Base-by-base conservation (phyloP, 1,284 basidiomycete species). In the Leccinum pallidistipes region DNA sequence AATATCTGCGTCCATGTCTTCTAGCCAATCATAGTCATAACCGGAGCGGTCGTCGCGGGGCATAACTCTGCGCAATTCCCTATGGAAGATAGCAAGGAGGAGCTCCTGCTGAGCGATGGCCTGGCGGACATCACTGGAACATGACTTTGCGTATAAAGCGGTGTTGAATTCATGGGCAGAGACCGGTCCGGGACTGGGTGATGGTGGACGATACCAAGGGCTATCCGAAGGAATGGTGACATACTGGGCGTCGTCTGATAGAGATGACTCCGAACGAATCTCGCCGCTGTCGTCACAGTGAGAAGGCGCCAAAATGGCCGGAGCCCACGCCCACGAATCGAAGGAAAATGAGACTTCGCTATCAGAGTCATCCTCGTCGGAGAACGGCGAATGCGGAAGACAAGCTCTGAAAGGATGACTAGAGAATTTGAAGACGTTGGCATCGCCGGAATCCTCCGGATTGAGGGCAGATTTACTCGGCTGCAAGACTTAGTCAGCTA, bases 51-150 rank as follows among this genome's bases (percentile, higher is more conserved):
- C 43, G 36, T 52, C 47, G 12, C 49, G 54, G 16, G 73, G 66
- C 7, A 73, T 58, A 21, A 56, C 63, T 27, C 74, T 63, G 16
- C 59, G 68, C 21, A 74, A 56, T 38, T 74, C 72, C 7, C 67
- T 62, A 55, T 76, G 62, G 56, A 76, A 76, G 18, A 76, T 38
- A 18, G 64, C 61, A 8, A 74, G 71, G 14, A 74, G 68, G 36
- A 73, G 62, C 12, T 75, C 71, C 36, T 74, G 72, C 50, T 74
- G 72, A 1, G 71, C 65, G 21, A 74, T 75, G 2, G 55, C 72
- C 49, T 74, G 72, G 36, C 72, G 73, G 9, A 74, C 68, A 32
- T 74, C 73, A 31, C 52, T 65, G 10, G 74, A 74, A 49, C 72
- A 74, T 8, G 74, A 76, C 11, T 53, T 55, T 45, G 65, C 65